Evolutionary conservation across 2,329 filamentous ascomycete species (phyloP).

Genomic region (Neofusicoccum laricinum): DNA sequence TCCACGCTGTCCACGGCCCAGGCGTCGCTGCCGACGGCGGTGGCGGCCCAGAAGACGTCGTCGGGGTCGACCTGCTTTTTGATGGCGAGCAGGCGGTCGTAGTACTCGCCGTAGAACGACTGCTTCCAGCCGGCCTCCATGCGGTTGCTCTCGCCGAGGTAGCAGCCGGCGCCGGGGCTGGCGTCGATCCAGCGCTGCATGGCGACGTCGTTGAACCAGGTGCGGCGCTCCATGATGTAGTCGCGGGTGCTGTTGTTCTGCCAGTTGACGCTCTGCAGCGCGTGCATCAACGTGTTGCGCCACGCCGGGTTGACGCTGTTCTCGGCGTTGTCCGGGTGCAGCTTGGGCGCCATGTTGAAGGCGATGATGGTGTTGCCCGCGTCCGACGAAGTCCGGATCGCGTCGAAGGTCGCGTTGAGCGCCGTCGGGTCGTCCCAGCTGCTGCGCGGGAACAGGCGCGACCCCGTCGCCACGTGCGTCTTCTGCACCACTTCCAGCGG

Average conservation of each 20-base stretch:
- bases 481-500: slow-evolving; percentile 39
- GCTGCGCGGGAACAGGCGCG: slow-evolving; percentile 44
- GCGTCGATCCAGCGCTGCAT: slow-evolving; percentile 5
- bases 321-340: slow-evolving; percentile 5
- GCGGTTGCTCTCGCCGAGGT: slow-evolving; percentile 31
- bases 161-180: slow-evolving; percentile 22
- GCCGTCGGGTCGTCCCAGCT: slow-evolving; percentile 37
- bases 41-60: slow-evolving; percentile 24
- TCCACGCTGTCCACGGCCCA: slow-evolving; percentile 22
- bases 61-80: slow-evolving; percentile 27
- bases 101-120: slow-evolving; percentile 27
- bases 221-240: slow-evolving; percentile 10
- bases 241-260: slow-evolving; percentile 26
- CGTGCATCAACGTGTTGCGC: slow-evolving; percentile 20
- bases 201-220: slow-evolving; percentile 11
- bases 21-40: slow-evolving; percentile 27
- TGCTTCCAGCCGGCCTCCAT: slow-evolving; percentile 25
- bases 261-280: slow-evolving; percentile 28
- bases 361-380: background rate
- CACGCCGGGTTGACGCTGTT: slow-evolving; percentile 27
- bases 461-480: slow-evolving; percentile 38
- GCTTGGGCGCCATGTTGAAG: slow-evolving; percentile 15
- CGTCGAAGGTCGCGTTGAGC: slow-evolving; percentile 37
- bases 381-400: slow-evolving; percentile 8
- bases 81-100: slow-evolving; percentile 20